Base-by-base conservation (phyloP, 768 basidiomycete species). In the Collybia nuda region DNA sequence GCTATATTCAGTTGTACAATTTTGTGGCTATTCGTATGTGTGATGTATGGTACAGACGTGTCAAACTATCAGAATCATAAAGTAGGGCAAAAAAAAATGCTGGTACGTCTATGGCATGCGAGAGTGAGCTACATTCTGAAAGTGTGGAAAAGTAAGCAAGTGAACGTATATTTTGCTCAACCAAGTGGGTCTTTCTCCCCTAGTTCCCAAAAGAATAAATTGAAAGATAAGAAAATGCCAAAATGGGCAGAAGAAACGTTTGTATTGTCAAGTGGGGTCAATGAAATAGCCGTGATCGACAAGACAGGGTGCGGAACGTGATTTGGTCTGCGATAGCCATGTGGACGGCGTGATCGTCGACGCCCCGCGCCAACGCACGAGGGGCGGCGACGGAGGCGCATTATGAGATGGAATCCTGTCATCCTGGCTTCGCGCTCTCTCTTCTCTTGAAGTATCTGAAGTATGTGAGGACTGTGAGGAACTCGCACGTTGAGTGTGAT, bases 111-210 rank as follows among this genome's bases (percentile, higher is more conserved):
- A 45, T 48, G 36, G 28, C 26, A 50, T 46, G 39, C 37, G 45
- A 39, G 24, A 4, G 24, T 26, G 24, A 7, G 24, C 6, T 32
- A 40, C 43, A 37, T 42, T 9, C 39, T 21, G 11, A 19, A 41
- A 40, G 36, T 52, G 38, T 19, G 44, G 42, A 14, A 22, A 2
- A 42, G 40, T 37, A 24, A 35, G 11, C 29, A 35, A 35, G 19
- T 42, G 15, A 19, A 35, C 41, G 29, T 23, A 44, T 40, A 15
- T 17, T 32, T 21, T 40, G 26, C 11, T 22, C 21, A 38, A n/a
- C n/a, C n/a, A 38, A 36, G 39, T 60, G 53, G 56, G 55, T 51
- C 55, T 55, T 59, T 52, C 54, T 56, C 56, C 53, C 63, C 56
- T 35, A 37, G n/a, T 51, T 43, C 54, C 63, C 53, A 42, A 11